phyloP scores from a whole-genome alignment of 129 eudicot species.

The Arctium minus region DNA sequence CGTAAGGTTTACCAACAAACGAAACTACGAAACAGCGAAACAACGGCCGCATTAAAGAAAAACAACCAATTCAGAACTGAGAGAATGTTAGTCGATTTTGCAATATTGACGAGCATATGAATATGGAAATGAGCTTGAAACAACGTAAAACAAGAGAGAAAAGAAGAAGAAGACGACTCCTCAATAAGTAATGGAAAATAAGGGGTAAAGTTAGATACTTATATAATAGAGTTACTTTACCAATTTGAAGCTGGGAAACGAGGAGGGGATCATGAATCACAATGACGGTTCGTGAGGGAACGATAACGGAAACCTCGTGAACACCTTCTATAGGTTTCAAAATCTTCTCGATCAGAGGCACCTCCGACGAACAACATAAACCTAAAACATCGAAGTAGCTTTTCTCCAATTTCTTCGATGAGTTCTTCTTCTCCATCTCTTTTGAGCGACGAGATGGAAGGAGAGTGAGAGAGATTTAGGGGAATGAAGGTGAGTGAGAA shows the following conservation, averaged over 20 bases:
- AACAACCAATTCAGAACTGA: too few relatives aligned
- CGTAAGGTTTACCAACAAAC: too few relatives aligned
- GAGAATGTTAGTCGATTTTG: neutral
- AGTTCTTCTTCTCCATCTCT: conserved; percentile 12
- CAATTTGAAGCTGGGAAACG: conserved; percentile 62
- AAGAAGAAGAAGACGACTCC: neutral
- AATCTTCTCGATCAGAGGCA: conserved; percentile 63
- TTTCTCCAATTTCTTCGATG: conserved; percentile 43
- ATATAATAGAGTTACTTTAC: conserved; percentile 26
- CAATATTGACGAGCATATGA: neutral
- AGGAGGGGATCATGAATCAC: conserved; percentile 64
- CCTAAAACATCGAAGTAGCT: conserved; percentile 84
- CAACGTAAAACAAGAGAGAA: too few relatives aligned
- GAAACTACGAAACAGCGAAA: too few relatives aligned
- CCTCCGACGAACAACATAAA: conserved; percentile 74
- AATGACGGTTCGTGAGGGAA: conserved; percentile 69
- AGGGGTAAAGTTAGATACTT: neutral
- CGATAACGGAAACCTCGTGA: conserved; percentile 52
- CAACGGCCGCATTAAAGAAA: too few relatives aligned
- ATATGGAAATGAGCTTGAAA: neutral
- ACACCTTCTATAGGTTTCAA: conserved; percentile 63
- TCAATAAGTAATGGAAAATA: neutral
- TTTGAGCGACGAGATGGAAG: neutral
- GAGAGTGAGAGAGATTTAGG: neutral
- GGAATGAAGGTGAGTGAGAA: neutral